Base-by-base conservation (phyloP, 768 basidiomycete genomes). In the Hemileccinum impolitum region DNA sequence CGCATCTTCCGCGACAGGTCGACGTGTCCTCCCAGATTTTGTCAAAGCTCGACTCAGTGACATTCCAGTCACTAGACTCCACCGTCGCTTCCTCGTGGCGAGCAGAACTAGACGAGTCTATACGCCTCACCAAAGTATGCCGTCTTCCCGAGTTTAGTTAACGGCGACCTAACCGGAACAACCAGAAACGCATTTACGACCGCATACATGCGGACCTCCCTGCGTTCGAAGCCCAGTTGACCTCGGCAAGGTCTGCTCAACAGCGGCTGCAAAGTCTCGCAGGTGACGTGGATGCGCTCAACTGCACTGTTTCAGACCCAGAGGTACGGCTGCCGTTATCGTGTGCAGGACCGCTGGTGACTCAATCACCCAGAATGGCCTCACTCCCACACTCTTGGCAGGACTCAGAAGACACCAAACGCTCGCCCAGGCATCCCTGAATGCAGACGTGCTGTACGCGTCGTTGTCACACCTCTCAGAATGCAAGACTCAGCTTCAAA, bases 21-120 rank as follows among this genome's bases (percentile, higher is more conserved):
- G 86, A 91, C 65, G 75, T 85, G 7, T 85, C 87, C 19, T 87
- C 90, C 0, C 73, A 75, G 52, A 80, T 91, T 35, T 75, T 93
- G 39, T 76, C 78, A 40, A 85, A 82, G 64, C 73, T 92, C 26
- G 85, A 87, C 53, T 74, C 80, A 25, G 79, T 81, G 10, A 78
- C 80, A 8, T 68, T 70, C 53, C 71, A 80, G 55, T 72, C 82
- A 1, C 64, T 92, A 31, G 82, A 74, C 56, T 79, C 86, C 35
- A 59, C 74, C 30, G 62, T 86, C 44, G 85, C 84, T 12, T 70
- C 77, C 26, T 82, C 81, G 49, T 92, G 89, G 87, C 70, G 89
- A 34, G 62, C 70, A 1, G 85, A 89, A 61, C 74, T 95, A 25
- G 82, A 94, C 56, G 75, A 78, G 39, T 81, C 84, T 12, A 87